phyloP scores from a whole-genome alignment of 2,329 filamentous ascomycete genomes.

The Cladosporium phlei region DNA sequence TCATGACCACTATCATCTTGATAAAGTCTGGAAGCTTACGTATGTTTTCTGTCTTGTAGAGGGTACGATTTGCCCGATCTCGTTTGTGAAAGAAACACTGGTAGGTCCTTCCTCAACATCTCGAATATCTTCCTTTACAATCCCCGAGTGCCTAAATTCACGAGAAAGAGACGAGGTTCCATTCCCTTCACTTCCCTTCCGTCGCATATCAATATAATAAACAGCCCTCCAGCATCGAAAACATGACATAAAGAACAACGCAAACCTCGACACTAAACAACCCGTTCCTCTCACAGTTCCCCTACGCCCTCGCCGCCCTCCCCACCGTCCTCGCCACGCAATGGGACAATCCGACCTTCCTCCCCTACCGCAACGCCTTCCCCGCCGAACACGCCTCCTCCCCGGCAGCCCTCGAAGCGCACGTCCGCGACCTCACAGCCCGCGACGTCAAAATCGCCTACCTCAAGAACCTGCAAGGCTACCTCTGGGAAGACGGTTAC shows the following conservation, averaged over 20 bases:
- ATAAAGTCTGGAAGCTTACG: slow-evolving; percentile 9
- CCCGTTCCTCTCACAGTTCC: slow-evolving; percentile 57
- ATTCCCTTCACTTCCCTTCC: too few relatives aligned
- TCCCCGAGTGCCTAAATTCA: too few relatives aligned
- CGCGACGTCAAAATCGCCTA: slow-evolving; percentile 71
- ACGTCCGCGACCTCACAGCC: slow-evolving; percentile 65
- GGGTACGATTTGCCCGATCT: slow-evolving; percentile 77
- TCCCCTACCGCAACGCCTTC: slow-evolving; percentile 65
- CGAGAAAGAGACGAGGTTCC: too few relatives aligned
- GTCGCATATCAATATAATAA: too few relatives aligned
- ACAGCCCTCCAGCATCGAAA: background rate
- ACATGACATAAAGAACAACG: background rate
- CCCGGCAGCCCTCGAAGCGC: slow-evolving; percentile 56
- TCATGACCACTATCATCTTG: background rate
- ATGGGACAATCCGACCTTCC: slow-evolving; percentile 64
- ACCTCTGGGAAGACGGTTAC: slow-evolving; percentile 74
- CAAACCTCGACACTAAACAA: background rate
- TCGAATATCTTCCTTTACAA: slow-evolving; percentile 18
- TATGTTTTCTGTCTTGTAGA: slow-evolving; percentile 48
- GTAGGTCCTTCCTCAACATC: slow-evolving; percentile 52
- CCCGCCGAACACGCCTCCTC: slow-evolving; percentile 59
- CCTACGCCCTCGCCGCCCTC: slow-evolving; percentile 66
- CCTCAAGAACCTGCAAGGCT: slow-evolving; percentile 73
- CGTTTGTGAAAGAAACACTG: slow-evolving; percentile 76
- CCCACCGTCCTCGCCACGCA: slow-evolving; percentile 58